Evolutionary conservation across 257 asterid species (phyloP).

Genomic region (Jacaranda copaia): DNA sequence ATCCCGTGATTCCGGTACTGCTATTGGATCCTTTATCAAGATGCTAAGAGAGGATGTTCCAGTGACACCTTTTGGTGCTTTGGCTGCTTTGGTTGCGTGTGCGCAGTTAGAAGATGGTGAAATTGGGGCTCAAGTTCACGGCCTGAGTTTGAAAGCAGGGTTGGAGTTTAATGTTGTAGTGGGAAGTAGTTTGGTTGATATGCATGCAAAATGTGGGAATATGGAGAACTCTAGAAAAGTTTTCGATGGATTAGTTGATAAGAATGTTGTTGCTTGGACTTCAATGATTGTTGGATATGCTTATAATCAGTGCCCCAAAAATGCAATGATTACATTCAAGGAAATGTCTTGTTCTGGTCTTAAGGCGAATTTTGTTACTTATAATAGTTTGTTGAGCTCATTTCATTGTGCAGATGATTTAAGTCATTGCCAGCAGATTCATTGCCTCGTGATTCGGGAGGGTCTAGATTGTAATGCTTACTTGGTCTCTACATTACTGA

Average conservation of each 20-base stretch:
- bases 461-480: slow-evolving; percentile 54
- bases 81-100: slow-evolving; percentile 55
- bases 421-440: slow-evolving; percentile 58
- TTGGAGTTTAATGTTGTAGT: slow-evolving; percentile 53
- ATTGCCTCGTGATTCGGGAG: slow-evolving; percentile 55
- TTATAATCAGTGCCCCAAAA: slow-evolving; percentile 34
- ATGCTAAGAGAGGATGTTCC: slow-evolving; percentile 51
- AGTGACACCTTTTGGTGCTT: slow-evolving; percentile 53
- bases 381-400: slow-evolving; percentile 58
- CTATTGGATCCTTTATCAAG: slow-evolving; percentile 45
- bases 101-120: slow-evolving; percentile 50
- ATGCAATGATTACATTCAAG: slow-evolving; percentile 53
- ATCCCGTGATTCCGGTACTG: slow-evolving; percentile 37
- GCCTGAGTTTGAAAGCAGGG: slow-evolving; percentile 60
- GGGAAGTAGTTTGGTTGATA: slow-evolving; percentile 68
- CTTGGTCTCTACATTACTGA: slow-evolving; percentile 53
- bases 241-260: slow-evolving; percentile 51
- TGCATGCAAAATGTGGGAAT: slow-evolving; percentile 56
- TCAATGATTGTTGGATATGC: slow-evolving; percentile 66
- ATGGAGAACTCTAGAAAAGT: slow-evolving; percentile 54
- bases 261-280: slow-evolving; percentile 58
- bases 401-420: slow-evolving; percentile 52
- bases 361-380: slow-evolving; percentile 48
- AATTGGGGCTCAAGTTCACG: slow-evolving; percentile 66
- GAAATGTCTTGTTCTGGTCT: slow-evolving; percentile 53